Percentiles rank a stretch among this genome's conserved stretches.
Evolutionary conservation across 2,329 filamentous ascomycete genomes (phyloP).

Genomic region (Exserohilum rostratum): DNA sequence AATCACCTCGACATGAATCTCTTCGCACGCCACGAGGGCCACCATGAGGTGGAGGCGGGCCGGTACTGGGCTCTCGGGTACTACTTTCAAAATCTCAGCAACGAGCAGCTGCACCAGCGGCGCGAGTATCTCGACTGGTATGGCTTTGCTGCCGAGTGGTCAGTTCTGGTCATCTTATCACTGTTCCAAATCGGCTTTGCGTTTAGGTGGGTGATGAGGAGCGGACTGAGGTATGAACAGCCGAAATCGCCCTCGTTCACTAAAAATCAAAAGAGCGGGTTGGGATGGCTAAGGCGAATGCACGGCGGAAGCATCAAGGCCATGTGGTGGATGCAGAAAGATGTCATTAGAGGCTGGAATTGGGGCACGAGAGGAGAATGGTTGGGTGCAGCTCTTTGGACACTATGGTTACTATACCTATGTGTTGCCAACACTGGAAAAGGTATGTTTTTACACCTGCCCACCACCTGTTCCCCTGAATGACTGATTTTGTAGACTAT

Average conservation of each 20-base stretch:
- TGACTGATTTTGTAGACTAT: conserved; percentile 58
- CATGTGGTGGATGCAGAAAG: conserved; percentile 55
- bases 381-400: conserved; percentile 56
- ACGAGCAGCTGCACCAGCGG: conserved; percentile 57
- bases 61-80: conserved; percentile 52
- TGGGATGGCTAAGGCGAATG: conserved; percentile 31
- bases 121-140: conserved; percentile 61
- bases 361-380: conserved; percentile 61
- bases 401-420: conserved; percentile 59
- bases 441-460: conserved; percentile 51
- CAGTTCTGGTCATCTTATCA: conserved; percentile 55
- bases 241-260: conserved; percentile 53
- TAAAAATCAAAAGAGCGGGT: conserved; percentile 32
- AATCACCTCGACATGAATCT: conserved; percentile 19
- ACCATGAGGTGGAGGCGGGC: conserved; percentile 32
- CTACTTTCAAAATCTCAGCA: conserved; percentile 59
- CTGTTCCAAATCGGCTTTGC: conserved; percentile 51
- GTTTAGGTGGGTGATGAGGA: conserved; percentile 38
- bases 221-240: conserved; percentile 37
- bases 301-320: conserved; percentile 35
- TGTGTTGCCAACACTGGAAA: conserved; percentile 59
- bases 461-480: background rate
- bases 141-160: conserved; percentile 62
- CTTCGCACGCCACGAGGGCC: conserved; percentile 29
- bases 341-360: conserved; percentile 51